Conservation (phyloP, 495 filamentous ascomycete genomes). For the Talaromyces borbonicus region DNA sequence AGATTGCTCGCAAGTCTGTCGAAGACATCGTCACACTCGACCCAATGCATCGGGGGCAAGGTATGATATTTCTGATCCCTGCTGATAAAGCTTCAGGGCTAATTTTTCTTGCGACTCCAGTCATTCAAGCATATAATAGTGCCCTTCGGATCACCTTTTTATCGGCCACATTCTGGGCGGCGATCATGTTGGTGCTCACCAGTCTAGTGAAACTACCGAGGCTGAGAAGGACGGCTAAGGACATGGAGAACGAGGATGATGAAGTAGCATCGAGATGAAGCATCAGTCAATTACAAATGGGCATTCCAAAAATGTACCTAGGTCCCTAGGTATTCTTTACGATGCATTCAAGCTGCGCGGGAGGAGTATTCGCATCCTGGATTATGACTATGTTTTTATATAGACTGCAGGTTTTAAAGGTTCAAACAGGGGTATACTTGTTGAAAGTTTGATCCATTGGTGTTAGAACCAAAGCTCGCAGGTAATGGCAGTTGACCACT, state of each 20-base stretch:
- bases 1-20: slow-evolving; percentile 45
- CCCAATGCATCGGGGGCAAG: slow-evolving; percentile 40
- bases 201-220: slow-evolving; percentile 44
- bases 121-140: slow-evolving; percentile 48
- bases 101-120: slow-evolving; percentile 13
- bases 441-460: no score
- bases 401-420: no score
- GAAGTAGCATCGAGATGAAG: background rate
- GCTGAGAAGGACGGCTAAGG: slow-evolving; percentile 22
- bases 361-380: no score
- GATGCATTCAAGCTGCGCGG: no score
- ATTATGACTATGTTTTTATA: no score
- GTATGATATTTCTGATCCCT: slow-evolving; percentile 16
- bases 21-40: slow-evolving; percentile 38
- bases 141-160: slow-evolving; percentile 47
- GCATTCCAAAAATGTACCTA: no score
- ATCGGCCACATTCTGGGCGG: slow-evolving; percentile 38
- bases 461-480: no score
- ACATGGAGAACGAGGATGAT: background rate
- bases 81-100: background rate
- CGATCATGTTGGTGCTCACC: slow-evolving; percentile 39
- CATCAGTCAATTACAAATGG: no score
- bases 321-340: no score
- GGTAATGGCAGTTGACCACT: no score
- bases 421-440: no score